A percentile compares a stretch with the other conserved stretches of the same genome.
phyloP scores from a whole-genome alignment of 176 grass and related monocot genomes.

The Typha latifolia region DNA sequence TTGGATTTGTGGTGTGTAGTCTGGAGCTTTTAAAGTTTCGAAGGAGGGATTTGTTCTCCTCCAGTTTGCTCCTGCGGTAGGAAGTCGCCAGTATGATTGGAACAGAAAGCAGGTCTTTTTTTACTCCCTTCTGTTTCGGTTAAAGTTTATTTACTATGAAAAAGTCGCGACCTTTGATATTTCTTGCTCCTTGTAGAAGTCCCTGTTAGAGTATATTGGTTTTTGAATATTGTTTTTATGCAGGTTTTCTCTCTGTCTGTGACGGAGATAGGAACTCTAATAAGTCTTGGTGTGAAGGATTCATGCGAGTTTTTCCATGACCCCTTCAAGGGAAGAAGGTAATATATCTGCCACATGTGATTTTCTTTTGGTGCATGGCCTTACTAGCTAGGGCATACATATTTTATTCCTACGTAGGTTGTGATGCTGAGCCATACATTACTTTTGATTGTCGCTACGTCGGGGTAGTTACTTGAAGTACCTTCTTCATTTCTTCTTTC shows the following conservation, averaged over 20 bases:
- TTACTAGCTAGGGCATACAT: background rate
- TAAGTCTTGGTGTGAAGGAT: conserved; percentile 70
- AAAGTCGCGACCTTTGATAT: background rate
- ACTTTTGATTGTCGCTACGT: no score
- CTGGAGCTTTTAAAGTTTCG: conserved; percentile 65
- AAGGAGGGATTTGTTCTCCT: conserved; percentile 86
- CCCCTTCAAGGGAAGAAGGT: conserved; percentile 80
- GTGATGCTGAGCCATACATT: background rate
- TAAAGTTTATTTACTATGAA: background rate
- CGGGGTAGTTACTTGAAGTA: no score
- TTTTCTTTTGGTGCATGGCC: background rate
- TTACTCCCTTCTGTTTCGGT: background rate
- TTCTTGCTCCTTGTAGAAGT: background rate
- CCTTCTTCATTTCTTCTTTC: no score
- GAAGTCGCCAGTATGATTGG: conserved; percentile 70
- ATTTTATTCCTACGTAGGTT: background rate
- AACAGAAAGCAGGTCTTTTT: conserved; percentile 59
- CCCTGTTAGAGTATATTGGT: background rate
- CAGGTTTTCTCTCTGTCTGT: conserved; percentile 88
- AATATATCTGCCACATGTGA: conserved; percentile 3
- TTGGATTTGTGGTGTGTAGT: conserved; percentile 26
- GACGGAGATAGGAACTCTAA: conserved; percentile 62
- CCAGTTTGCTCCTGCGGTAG: conserved; percentile 73
- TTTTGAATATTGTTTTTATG: conserved; percentile 4
- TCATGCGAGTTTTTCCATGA: conserved; percentile 94